Base-by-base conservation (phyloP, 768 basidiomycete species). In the Leccinum longicurvipes region DNA sequence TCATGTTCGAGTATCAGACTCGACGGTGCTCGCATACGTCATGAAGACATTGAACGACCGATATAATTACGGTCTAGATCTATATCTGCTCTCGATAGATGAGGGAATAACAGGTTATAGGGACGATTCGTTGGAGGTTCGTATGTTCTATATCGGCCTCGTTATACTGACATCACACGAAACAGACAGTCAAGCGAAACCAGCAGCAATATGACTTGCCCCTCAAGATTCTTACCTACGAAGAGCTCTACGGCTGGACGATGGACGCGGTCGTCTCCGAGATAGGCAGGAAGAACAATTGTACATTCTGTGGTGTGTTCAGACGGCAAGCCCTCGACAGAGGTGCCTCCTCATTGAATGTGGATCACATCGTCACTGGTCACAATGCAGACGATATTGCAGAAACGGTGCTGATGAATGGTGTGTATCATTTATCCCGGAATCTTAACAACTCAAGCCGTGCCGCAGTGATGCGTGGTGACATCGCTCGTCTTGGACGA, bases 381-480 rank as follows among this genome's bases (percentile, higher is more conserved):
- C 97, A 99, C 72, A 99, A 99, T 67, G 97, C 97, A 44, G 97
- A 99, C 67, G 97, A 99, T 71, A 96, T 98, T 36, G 97, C 97
- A 6, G 97, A 99, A 75, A 99, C 97, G 1, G 91, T 99, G 3
- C 74, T 99, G 25, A 99, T 99, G 97, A 99, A 99, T 65, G 92
- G 96, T 96, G 55, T 58, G 92, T 78, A 23, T 5, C 7, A 8
- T 57, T 23, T 15, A 31, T 4, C 45, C 14, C 24, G 21, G 14
- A 41, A 25, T 9, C 11, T 50, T 23, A 14, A 31, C n/a, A 34
- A 19, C 55, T 59, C 21, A 47, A 47, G 25, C 8, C 23, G n/a
- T 27, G 19, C 21, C 47, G 8, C 59, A 99, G 96, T 98, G 58
- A 96, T 99, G 87, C 85, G 97, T 45, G 97, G 97, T 7, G 97